A percentile compares a stretch with the other conserved stretches of the same genome.
Evolutionary conservation across 805 yeast genomes (phyloP).

Genomic region (Teunomyces lycoperdinae): DNA sequence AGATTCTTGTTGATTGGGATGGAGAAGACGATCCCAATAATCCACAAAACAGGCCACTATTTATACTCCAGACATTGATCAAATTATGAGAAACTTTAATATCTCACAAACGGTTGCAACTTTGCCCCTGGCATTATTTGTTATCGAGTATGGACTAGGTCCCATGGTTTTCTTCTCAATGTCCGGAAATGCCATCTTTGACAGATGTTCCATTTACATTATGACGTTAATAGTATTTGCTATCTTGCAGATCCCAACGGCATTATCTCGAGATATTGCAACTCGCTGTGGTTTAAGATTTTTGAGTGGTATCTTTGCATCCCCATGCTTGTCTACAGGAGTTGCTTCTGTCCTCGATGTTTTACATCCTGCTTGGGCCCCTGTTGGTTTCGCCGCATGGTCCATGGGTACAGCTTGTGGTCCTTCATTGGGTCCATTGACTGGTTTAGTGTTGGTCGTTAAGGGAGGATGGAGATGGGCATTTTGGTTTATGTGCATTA

Average conservation of each 20-base stretch:
- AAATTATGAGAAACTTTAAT: slow-evolving; percentile 44
- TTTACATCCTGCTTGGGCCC: slow-evolving; percentile 37
- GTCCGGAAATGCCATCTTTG: slow-evolving; percentile 52
- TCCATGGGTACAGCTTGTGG: slow-evolving; percentile 53
- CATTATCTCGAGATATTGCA: slow-evolving; percentile 48
- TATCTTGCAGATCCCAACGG: slow-evolving; percentile 56
- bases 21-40: slow-evolving; percentile 51
- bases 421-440: slow-evolving; percentile 54
- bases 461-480: slow-evolving; percentile 51
- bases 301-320: slow-evolving; percentile 52
- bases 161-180: slow-evolving; percentile 59
- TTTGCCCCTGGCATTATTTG: slow-evolving; percentile 52
- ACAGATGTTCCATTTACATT: slow-evolving; percentile 51
- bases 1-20: slow-evolving; percentile 42
- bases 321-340: slow-evolving; percentile 57
- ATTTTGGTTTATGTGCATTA: slow-evolving; percentile 49
- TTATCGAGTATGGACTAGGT: slow-evolving; percentile 60
- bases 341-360: slow-evolving; percentile 58
- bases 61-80: slow-evolving; percentile 49
- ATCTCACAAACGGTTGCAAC: slow-evolving; percentile 44
- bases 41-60: slow-evolving; percentile 61
- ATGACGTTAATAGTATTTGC: slow-evolving; percentile 45
- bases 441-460: slow-evolving; percentile 50
- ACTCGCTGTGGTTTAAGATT: slow-evolving; percentile 50
- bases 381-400: slow-evolving; percentile 52